Conservation (phyloP, 225 moss, liverwort and hornwort genomes). For the Marchantia polymorpha region DNA sequence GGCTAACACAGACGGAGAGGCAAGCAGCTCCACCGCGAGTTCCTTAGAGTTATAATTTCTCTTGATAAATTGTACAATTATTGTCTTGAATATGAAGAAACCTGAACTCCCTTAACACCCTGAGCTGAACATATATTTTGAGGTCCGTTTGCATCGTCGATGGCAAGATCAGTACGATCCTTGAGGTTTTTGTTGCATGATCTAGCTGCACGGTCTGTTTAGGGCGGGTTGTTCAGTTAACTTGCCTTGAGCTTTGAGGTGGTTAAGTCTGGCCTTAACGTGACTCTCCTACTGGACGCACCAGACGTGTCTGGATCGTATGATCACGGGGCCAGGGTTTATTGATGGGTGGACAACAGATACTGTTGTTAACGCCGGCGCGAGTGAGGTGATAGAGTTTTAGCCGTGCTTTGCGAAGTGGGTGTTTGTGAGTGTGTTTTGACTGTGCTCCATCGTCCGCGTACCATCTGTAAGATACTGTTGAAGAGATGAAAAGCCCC, state of each 20-base stretch:
- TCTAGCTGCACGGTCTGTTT: background rate
- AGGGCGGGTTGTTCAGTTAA: background rate
- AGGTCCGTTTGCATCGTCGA: background rate
- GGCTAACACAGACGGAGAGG: conserved; percentile 14
- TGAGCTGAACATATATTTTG: background rate
- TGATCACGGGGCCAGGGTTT: background rate
- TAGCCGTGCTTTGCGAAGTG: background rate
- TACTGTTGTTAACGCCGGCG: background rate
- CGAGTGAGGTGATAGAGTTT: background rate
- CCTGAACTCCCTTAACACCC: background rate
- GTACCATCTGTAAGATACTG: background rate
- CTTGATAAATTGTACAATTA: conserved; percentile 23
- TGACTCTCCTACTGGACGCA: background rate
- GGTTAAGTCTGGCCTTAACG: background rate
- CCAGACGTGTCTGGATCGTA: background rate
- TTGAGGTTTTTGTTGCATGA: background rate
- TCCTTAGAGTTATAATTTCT: conserved; percentile 16
- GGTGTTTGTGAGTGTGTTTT: background rate
- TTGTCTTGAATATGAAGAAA: conserved; percentile 12
- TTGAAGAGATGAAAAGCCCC: background rate
- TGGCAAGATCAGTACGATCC: background rate
- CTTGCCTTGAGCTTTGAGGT: background rate
- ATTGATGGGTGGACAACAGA: background rate
- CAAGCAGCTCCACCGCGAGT: conserved; percentile 16
- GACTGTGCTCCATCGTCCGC: background rate